Base-by-base conservation (phyloP, 805 yeast species). In the Kuraishia capsulata region DNA sequence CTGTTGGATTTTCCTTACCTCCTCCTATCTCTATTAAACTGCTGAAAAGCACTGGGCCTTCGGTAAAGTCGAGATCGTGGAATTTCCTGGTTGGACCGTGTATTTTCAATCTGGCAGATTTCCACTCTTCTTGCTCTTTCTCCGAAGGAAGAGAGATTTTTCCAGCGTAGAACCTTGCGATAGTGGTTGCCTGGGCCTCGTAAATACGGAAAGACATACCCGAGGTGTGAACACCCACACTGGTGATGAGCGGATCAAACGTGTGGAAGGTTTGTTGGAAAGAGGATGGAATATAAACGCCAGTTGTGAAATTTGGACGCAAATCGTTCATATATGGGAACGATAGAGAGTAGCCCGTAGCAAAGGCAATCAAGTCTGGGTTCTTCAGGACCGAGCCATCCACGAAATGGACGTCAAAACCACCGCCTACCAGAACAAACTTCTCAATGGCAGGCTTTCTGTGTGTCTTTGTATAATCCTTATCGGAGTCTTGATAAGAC, bases 111-210 rank as follows among this genome's bases (percentile, higher is more conserved):
- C 67, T 42, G 20, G 50, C 44, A n/a, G 40, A 36, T 18, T 47
- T 47, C 69, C 69, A 63, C 14, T 42, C 26, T 5, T 45, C 33
- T 40, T 61, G 66, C 16, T 54, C 60, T 32, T 49, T 39, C 5
- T 40, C 23, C 3, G 56, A 31, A 3, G 69, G 69, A 4, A 62
- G 42, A 3, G 43, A 31, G 2, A 53, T 47, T 39, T 58, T 50
- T 4, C 61, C 64, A 1, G 60, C 47, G 29, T 56, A 50, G 32
- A 53, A 54, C 23, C 67, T 43, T 2, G 68, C 49, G 1, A 60
- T 60, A 11, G 58, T 39, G 1, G 61, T 57, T 1, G 67, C 64
- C 44, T 66, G 71, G 47, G 54, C 64, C 43, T 66, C 70, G 46
- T 60, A 65, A 2, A 57, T 62, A 34, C 65, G 51, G 44, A 65